These are phyloP conservation scores for Alternaria solani DNA, from an alignment of 2,329 filamentous ascomycete species.

Conservation along the genomic window DNA sequence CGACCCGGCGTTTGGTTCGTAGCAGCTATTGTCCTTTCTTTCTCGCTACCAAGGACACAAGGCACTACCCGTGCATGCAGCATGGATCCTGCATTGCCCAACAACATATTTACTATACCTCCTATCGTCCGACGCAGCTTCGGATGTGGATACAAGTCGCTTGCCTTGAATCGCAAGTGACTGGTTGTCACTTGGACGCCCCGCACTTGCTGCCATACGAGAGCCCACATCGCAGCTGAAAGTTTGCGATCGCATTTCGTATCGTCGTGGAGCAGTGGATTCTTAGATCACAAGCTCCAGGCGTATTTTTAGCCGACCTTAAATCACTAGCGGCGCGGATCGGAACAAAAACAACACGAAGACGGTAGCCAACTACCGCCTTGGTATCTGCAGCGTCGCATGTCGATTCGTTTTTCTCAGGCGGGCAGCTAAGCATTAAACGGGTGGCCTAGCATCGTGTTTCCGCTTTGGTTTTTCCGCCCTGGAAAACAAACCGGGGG, in stretches of 20 bases:
- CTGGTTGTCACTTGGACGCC: not conserved
- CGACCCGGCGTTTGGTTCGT: not conserved
- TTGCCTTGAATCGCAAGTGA: not conserved
- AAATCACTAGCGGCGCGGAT: slow-evolving; percentile 5
- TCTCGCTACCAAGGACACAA: slow-evolving; percentile 9
- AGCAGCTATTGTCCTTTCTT: not conserved
- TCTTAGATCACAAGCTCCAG: not conserved
- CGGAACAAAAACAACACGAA: slow-evolving; percentile 3
- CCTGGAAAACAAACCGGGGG: not conserved
- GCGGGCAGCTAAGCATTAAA: not conserved
- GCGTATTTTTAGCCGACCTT: slow-evolving; percentile 2
- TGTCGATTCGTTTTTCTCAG: not conserved
- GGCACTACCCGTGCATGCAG: not conserved
- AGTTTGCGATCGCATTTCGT: not conserved
- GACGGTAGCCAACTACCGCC: slow-evolving; percentile 2
- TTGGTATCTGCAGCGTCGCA: slow-evolving; percentile 1
- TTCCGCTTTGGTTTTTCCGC: not conserved
- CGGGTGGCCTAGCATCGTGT: not conserved
- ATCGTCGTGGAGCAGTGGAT: not conserved
- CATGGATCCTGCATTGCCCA: slow-evolving; percentile 1
- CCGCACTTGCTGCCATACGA: not conserved
- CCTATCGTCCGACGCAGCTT: slow-evolving; percentile 4
- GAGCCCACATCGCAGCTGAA: not conserved
- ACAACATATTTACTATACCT: slow-evolving; percentile 1
- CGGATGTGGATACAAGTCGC: not conserved